These are phyloP conservation scores for Glaciozyma martinii DNA, from an alignment of 768 basidiomycete genomes.

Conservation along the genomic window DNA sequence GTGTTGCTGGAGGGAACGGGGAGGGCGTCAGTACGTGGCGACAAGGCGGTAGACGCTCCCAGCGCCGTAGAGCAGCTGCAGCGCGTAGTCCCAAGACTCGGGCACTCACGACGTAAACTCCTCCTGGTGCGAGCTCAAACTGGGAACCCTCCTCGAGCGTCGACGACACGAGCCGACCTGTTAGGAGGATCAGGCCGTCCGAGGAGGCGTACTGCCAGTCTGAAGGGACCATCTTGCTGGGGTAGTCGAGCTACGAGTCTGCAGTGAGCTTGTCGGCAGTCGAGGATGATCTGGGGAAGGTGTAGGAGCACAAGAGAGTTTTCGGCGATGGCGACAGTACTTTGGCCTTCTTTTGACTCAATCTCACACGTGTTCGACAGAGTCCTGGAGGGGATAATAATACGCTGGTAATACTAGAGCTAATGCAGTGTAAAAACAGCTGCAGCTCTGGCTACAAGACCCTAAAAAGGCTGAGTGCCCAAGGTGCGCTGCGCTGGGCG, in stretches of 20 bases:
- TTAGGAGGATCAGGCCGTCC: conserved; percentile 10
- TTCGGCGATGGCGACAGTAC: too few relatives aligned
- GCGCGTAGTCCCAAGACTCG: background rate
- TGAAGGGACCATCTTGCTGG: background rate
- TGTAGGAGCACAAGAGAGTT: background rate
- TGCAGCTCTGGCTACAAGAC: too few relatives aligned
- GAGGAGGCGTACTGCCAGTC: conserved; percentile 4
- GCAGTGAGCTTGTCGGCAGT: background rate
- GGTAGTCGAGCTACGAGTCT: background rate
- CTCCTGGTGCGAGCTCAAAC: conserved; percentile 6
- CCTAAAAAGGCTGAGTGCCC: too few relatives aligned
- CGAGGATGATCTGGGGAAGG: background rate
- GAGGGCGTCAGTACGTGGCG: background rate
- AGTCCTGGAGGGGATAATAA: too few relatives aligned
- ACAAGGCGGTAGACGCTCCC: background rate
- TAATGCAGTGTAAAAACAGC: too few relatives aligned
- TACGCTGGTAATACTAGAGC: too few relatives aligned
- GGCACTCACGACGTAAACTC: conserved; percentile 19
- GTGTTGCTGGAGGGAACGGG: conserved; percentile 12
- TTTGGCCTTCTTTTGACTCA: too few relatives aligned
- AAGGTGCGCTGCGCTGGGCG: too few relatives aligned
- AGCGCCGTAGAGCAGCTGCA: background rate
- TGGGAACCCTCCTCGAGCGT: conserved; percentile 10
- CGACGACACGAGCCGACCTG: conserved; percentile 1
- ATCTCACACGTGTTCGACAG: too few relatives aligned